phyloP scores from a whole-genome alignment of 2,329 filamentous ascomycete genomes.

The Metarhizium guizhouense region DNA sequence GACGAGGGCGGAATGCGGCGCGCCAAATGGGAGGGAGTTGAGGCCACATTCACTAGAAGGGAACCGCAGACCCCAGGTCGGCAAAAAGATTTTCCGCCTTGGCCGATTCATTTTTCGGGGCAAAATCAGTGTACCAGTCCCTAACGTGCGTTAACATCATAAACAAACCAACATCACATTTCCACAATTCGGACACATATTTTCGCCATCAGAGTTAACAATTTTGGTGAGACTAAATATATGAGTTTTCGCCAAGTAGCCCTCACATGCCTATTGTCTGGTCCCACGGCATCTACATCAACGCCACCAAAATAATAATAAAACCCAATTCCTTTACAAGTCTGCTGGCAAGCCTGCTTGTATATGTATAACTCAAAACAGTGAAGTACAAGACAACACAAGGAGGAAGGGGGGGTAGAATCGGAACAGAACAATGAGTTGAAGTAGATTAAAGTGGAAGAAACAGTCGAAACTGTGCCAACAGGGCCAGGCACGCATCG shows the following conservation, averaged over 20 bases:
- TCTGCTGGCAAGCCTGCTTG: constrained; percentile 25
- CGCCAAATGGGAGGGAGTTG: constrained; percentile 22
- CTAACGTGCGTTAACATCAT: too few species aligned
- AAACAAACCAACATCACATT: not conserved
- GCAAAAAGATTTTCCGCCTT: constrained; percentile 24
- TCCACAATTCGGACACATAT: not conserved
- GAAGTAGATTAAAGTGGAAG: not conserved
- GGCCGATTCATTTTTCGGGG: too few species aligned
- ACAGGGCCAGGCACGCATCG: constrained; percentile 1
- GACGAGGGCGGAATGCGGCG: constrained; percentile 15
- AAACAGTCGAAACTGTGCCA: constrained; percentile 7
- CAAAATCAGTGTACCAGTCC: too few species aligned
- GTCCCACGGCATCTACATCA: constrained; percentile 1
- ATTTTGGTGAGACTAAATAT: constrained; percentile 26
- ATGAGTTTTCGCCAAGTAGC: constrained; percentile 8
- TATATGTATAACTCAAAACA: constrained; percentile 25
- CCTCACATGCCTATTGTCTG: not conserved
- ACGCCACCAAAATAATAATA: constrained; percentile 4
- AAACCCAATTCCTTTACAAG: constrained; percentile 10
- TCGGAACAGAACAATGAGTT: not conserved
- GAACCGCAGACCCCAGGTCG: constrained; percentile 12
- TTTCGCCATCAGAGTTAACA: constrained; percentile 14
- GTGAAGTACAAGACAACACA: constrained; percentile 15
- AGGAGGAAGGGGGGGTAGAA: constrained; percentile 13
- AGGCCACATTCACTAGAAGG: constrained; percentile 36